Conservation (phyloP, 306 rosid genomes). For the Quercus aquifolioides region DNA sequence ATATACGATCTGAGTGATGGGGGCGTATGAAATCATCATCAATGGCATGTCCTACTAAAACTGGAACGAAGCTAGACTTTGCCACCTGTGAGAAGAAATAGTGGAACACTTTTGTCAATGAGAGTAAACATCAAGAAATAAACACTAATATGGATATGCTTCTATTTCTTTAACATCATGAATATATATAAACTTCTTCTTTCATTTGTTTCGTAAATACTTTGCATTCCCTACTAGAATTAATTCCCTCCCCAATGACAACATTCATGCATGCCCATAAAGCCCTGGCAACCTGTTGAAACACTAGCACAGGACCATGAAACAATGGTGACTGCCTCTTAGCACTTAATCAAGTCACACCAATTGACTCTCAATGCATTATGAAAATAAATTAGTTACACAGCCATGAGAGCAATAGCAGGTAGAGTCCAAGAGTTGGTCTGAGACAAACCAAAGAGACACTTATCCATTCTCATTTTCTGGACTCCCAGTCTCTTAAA, state of each 20-base stretch:
- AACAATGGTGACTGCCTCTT: neutral
- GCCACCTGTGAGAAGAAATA: slow-evolving; percentile 62
- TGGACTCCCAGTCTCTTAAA: neutral
- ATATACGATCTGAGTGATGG: slow-evolving; percentile 87
- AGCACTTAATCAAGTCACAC: neutral
- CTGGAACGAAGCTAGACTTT: slow-evolving; percentile 82
- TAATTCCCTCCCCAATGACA: neutral
- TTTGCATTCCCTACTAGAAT: neutral
- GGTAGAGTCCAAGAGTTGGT: neutral
- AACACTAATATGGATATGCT: neutral
- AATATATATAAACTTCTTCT: neutral
- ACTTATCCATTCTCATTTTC: neutral
- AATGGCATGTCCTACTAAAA: slow-evolving; percentile 79
- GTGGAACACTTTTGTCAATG: slow-evolving; percentile 8
- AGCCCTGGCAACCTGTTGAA: neutral
- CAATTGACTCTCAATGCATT: neutral
- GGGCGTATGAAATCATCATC: slow-evolving; percentile 95
- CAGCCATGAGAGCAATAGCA: neutral
- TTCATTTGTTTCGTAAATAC: too few relatives aligned
- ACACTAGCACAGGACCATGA: neutral
- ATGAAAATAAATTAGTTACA: neutral
- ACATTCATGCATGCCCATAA: neutral
- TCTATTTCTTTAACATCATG: neutral
- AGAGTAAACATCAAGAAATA: slow-evolving; percentile 1
- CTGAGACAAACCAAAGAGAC: neutral